Conservation (phyloP, 768 basidiomycete species). For the Pleurotus ostreatus region DNA sequence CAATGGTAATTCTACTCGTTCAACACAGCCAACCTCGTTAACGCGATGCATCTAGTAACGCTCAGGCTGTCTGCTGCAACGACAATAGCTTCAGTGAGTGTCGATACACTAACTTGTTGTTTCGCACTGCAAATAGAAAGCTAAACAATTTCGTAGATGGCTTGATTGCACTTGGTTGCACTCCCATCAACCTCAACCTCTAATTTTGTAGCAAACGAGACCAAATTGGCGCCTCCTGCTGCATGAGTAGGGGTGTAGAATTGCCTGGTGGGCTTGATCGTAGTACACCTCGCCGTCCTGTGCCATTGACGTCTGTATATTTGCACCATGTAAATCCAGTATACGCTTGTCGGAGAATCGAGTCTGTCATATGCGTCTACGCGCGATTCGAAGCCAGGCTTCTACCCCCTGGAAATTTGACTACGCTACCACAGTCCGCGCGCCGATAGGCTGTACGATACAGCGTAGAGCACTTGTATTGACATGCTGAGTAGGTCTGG, state of each 20-base stretch:
- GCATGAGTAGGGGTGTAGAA: background rate
- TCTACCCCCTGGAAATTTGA: too few relatives aligned
- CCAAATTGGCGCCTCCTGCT: background rate
- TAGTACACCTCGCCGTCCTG: background rate
- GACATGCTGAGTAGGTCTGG: too few relatives aligned
- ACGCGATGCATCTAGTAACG: conserved; percentile 12
- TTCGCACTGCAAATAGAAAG: background rate
- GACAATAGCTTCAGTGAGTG: conserved; percentile 23
- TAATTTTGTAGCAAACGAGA: background rate
- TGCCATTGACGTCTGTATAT: too few relatives aligned
- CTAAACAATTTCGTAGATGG: conserved; percentile 5
- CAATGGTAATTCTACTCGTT: conserved; percentile 18
- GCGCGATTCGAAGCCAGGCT: too few relatives aligned
- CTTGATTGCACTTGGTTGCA: conserved; percentile 11
- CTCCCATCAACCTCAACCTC: conserved; percentile 18
- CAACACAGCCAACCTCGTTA: background rate
- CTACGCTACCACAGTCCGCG: too few relatives aligned
- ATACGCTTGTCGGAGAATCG: too few relatives aligned
- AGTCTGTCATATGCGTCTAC: too few relatives aligned
- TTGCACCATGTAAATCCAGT: too few relatives aligned
- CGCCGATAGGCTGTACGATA: too few relatives aligned
- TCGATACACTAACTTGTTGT: background rate
- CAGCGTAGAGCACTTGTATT: too few relatives aligned
- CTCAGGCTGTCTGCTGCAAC: conserved; percentile 27
- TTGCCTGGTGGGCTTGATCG: background rate